Base-by-base conservation (phyloP, 1,284 basidiomycete genomes). In the Volvariella volvacea region DNA sequence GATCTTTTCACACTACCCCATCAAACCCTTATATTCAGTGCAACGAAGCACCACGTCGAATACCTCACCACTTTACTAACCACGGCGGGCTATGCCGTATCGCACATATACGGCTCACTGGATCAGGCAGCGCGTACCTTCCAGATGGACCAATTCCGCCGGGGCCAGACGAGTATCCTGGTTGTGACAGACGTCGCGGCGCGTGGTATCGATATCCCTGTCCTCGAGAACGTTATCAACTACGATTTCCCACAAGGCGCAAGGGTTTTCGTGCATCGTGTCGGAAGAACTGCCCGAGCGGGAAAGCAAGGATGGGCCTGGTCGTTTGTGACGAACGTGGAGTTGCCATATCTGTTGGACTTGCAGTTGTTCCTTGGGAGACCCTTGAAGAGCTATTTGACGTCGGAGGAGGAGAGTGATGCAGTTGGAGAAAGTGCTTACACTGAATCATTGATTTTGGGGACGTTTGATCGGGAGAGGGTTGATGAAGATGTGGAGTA, bases 21-120 rank as follows among this genome's bases (percentile, higher is more conserved):
- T 59, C 95, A 99, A 63, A 96, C 93, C 0, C 83, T 99, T 49
- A 78, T 99, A 25, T 99, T 99, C 56, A 84, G 85, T 7, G 92
- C 96, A 3, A 99, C 96, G n/a, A 99, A 99, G 64, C 96, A 99
- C 59, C 96, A 99, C 57, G 94, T 99, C 60, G 96, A 99, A 62
- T 99, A 98, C 59, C 75, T 99, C 31, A 76, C 83, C 2, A 79
- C 78, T 17, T 70, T 99, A 1, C 75, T 99, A 37, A 74, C 73
- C 3, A 76, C 88, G 1, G 85, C 88, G 12, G 92, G 92, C n/a
- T 99, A 95, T 58, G 73, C 89, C 1, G 87, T 92, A n/a, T 95
- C 95, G 6, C 88, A 93, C 55, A 95, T 99, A 50, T 99, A 99
- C 60, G 95, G 95, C 15, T 85, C 95, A 2, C 79, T 99, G 30